Evolutionary conservation across 2,329 filamentous ascomycete genomes (phyloP), one percentile per base, ranked within the genome.

Genomic region (Fusarium circinatum): DNA sequence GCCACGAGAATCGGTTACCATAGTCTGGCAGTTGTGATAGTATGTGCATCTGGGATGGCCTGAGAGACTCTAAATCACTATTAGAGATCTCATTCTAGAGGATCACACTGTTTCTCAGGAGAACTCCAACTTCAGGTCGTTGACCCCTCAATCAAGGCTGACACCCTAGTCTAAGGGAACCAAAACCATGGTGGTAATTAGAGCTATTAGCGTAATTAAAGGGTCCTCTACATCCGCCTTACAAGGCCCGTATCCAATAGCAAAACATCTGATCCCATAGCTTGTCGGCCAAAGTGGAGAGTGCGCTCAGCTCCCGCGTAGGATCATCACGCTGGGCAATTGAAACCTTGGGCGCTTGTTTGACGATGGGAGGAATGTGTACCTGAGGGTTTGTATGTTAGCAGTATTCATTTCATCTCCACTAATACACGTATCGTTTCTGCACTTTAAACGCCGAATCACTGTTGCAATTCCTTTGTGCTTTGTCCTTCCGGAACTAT

Each of bases 121-220:
- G 62, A 51, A 61, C 44, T 39, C 24, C 34, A 55, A 28, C 34
- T 41, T 26, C 51, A 55, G 11, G 20, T 55, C 51, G 14, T 30
- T 32, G 18, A 48, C 62, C 47, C 64, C 71, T 67, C 71, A 61
- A 64, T 72, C 68, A 44, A 70, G 68, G 68, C 71, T 74, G 71
- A 62, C 45, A 63, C 42, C 62, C 67, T 56, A 56, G 51, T 55
- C 17, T 38, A 38, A 69, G n/a, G 51, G 54, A 60, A 36, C 34
- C 20, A 36, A 52, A 57, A 47, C 44, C 30, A 60, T 74, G 63
- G 58, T 47, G 57, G 68, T 68, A 62, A 70, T 70, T 72, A 70
- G 58, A 65, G 42, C 65, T 45, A 26, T 62, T 70, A 70, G 45
- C 51, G 71, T 75, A 70, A 74, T 74, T 74, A 70, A 74, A 75